Percentiles rank a stretch among this genome's conserved stretches.
Evolutionary conservation across 2,329 filamentous ascomycete species (phyloP).

Genomic region (Sporothrix globosa): DNA sequence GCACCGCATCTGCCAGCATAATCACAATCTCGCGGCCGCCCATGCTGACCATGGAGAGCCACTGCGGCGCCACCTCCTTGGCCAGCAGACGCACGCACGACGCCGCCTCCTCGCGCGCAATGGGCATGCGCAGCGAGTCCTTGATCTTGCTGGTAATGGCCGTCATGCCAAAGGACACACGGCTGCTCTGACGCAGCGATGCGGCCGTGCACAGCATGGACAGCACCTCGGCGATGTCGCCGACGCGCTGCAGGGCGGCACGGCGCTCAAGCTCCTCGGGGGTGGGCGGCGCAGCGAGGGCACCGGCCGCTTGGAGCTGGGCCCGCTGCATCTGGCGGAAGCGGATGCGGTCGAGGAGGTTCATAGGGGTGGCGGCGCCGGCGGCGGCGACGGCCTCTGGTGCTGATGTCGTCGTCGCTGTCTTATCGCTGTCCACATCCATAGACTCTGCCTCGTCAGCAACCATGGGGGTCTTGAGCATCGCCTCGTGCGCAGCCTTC

Average conservation of each 20-base stretch:
- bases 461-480: constrained; percentile 43
- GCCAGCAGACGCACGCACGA: constrained; percentile 57
- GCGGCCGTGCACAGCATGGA: constrained; percentile 65
- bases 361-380: constrained; percentile 52
- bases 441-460: constrained; percentile 4
- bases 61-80: constrained; percentile 59
- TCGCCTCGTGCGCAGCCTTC: constrained; percentile 44
- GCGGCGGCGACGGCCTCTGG: not conserved
- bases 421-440: constrained; percentile 22
- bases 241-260: constrained; percentile 67
- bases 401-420: not conserved
- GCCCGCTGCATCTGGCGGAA: constrained; percentile 63
- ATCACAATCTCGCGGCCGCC: constrained; percentile 61
- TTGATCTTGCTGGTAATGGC: constrained; percentile 66
- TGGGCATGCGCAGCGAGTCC: constrained; percentile 65
- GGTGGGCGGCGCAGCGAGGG: constrained; percentile 50
- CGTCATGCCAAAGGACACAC: constrained; percentile 68
- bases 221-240: constrained; percentile 70
- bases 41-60: constrained; percentile 57
- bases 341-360: constrained; percentile 75
- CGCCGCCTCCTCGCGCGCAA: constrained; percentile 57
- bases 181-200: constrained; percentile 54
- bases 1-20: constrained; percentile 49
- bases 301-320: constrained; percentile 48
- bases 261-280: constrained; percentile 60